These are phyloP conservation scores for Vachellia collinsii DNA, from an alignment of 306 rosid species.

Conservation along the genomic window DNA sequence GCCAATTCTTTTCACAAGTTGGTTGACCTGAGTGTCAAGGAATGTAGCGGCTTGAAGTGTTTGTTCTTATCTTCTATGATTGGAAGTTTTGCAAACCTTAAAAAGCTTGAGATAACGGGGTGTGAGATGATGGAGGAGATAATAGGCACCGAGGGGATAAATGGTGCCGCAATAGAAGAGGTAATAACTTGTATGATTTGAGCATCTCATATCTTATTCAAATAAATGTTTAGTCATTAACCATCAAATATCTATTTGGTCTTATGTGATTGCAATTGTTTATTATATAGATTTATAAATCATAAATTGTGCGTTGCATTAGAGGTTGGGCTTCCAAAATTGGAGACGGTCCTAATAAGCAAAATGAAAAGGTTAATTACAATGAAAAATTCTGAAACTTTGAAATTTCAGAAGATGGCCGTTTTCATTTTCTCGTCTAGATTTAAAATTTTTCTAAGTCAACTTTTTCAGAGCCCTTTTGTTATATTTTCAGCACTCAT, in stretches of 20 bases:
- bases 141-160: neutral
- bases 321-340: neutral
- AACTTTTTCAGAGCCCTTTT: too few relatives aligned
- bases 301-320: neutral
- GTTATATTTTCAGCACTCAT: too few relatives aligned
- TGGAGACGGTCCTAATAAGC: neutral
- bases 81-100: neutral
- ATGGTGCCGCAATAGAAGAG: neutral
- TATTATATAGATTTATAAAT: neutral
- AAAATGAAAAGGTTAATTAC: neutral
- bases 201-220: neutral
- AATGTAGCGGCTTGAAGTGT: neutral
- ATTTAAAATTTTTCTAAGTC: too few relatives aligned
- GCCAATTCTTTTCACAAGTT: neutral
- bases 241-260: neutral
- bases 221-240: neutral
- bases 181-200: neutral
- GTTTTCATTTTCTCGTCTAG: too few relatives aligned
- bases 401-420: too few relatives aligned
- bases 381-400: too few relatives aligned
- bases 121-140: conserved; percentile 6
- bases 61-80: neutral
- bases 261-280: too few relatives aligned
- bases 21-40: neutral
- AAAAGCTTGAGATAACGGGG: neutral